These are phyloP conservation scores for Fusarium secorum DNA, from an alignment of 2,329 filamentous ascomycete genomes.

Conservation along the genomic window DNA sequence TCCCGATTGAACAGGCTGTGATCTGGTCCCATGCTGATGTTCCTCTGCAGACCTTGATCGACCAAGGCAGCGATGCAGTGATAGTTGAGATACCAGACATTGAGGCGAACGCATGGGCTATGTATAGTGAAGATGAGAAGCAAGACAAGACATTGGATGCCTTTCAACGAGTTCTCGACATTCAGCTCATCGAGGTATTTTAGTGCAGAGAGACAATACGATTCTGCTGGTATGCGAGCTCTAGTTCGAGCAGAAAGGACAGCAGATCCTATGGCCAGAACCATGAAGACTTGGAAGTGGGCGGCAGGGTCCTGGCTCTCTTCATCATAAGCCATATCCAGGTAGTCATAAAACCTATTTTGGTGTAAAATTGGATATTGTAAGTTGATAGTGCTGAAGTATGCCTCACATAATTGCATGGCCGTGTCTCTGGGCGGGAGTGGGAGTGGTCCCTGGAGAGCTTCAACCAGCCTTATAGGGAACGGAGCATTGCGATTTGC, in stretches of 20 bases:
- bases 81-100: slow-evolving; percentile 64
- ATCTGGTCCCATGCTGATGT: slow-evolving; percentile 52
- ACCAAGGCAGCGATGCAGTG: slow-evolving; percentile 60
- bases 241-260: slow-evolving; percentile 54
- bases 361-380: slow-evolving; percentile 60
- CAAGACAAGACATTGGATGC: slow-evolving; percentile 58
- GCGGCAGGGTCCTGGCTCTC: slow-evolving; percentile 42
- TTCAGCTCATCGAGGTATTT: slow-evolving; percentile 56
- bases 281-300: slow-evolving; percentile 61
- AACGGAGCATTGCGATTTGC: slow-evolving; percentile 20
- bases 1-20: slow-evolving; percentile 60
- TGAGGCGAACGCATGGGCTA: slow-evolving; percentile 57
- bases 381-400: slow-evolving; percentile 58
- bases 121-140: slow-evolving; percentile 60
- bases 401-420: slow-evolving; percentile 53
- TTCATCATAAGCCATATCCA: slow-evolving; percentile 48
- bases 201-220: slow-evolving; percentile 58
- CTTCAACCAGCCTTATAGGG: slow-evolving; percentile 44
- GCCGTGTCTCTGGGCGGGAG: slow-evolving; percentile 48
- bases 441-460: slow-evolving; percentile 44
- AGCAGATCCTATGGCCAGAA: slow-evolving; percentile 58
- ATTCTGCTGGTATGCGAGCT: slow-evolving; percentile 55
- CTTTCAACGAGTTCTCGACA: slow-evolving; percentile 57
- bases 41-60: slow-evolving; percentile 60
- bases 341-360: slow-evolving; percentile 51